These are phyloP conservation scores for Vigna hirtella DNA, from an alignment of 306 rosid genomes.

Conservation along the genomic window DNA sequence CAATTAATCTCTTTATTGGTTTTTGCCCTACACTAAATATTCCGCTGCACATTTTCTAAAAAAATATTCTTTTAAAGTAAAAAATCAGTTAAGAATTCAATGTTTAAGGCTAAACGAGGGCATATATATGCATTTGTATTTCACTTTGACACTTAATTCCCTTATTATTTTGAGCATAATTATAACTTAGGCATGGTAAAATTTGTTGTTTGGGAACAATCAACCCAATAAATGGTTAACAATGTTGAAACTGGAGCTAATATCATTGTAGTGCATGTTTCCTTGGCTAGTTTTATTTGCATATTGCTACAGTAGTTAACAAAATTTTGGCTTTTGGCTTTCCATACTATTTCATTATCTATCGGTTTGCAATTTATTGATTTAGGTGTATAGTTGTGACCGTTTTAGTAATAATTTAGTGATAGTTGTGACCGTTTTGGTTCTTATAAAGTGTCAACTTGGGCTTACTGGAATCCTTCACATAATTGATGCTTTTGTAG, in stretches of 20 bases:
- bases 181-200: no score
- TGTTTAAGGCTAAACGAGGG: no score
- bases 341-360: conserved; percentile 26
- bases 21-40: no score
- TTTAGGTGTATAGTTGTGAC: conserved; percentile 13
- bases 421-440: conserved; percentile 51
- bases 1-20: no score
- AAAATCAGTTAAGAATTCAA: no score
- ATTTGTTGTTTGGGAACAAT: no score
- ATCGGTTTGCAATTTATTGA: conserved; percentile 34
- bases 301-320: not conserved
- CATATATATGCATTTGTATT: no score
- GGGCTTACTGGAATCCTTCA: conserved; percentile 74
- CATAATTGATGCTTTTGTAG: conserved; percentile 74
- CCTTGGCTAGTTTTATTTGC: conserved; percentile 34
- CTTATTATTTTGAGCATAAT: no score
- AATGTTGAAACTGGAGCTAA: not conserved
- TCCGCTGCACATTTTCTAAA: no score
- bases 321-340: conserved; percentile 7
- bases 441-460: conserved; percentile 78
- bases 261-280: conserved; percentile 40
- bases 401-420: conserved; percentile 19
- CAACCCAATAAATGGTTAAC: no score
- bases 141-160: no score
- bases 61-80: no score